Conservation (phyloP, 164 flowering plant species). For the Vitis labrusca region DNA sequence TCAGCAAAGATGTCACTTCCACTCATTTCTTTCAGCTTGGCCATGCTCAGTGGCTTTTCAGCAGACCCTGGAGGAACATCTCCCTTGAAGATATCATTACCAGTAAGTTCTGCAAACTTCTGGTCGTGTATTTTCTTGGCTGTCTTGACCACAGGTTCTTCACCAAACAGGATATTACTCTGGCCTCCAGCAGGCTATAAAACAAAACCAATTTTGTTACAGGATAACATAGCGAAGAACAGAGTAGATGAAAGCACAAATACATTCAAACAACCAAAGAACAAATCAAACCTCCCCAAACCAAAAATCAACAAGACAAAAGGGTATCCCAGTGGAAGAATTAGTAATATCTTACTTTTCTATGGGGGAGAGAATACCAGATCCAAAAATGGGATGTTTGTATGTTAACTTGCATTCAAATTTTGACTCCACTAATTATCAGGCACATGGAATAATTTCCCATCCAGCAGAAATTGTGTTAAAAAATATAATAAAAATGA, state of each 20-base stretch:
- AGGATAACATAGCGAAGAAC: neutral
- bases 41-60: constrained; percentile 74
- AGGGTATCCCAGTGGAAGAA: neutral
- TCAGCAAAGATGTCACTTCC: constrained; percentile 89
- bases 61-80: constrained; percentile 71
- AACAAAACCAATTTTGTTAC: neutral
- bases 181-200: constrained; percentile 72
- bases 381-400: neutral
- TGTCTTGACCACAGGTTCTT: constrained; percentile 70
- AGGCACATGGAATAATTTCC: too few species aligned
- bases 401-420: neutral
- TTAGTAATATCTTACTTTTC: neutral
- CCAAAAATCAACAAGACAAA: neutral
- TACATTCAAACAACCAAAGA: neutral
- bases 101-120: constrained; percentile 81
- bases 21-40: constrained; percentile 83
- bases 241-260: neutral
- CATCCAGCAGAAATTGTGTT: too few species aligned
- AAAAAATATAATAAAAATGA: too few species aligned
- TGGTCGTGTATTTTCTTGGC: constrained; percentile 80
- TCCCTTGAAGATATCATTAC: constrained; percentile 91
- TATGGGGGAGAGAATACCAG: neutral
- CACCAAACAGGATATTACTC: constrained; percentile 60
- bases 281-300: neutral
- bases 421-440: too few species aligned